Conservation (phyloP, 305 asterid genomes). For the Solanum hybrid region DNA sequence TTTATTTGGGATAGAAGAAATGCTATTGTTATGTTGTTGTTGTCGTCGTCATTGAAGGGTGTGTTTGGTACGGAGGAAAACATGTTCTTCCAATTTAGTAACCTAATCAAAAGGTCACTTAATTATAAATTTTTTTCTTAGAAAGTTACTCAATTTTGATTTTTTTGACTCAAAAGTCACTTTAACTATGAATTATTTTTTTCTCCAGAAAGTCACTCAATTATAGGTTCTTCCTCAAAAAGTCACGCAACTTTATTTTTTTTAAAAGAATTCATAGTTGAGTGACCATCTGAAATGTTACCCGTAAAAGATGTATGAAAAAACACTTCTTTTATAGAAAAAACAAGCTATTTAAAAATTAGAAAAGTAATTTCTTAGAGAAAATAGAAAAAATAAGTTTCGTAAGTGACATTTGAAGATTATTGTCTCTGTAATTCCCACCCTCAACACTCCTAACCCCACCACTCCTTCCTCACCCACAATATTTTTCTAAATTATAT, state of each 20-base stretch:
- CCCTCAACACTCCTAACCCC: neutral
- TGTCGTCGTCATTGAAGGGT: neutral
- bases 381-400: too few relatives aligned
- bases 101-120: neutral
- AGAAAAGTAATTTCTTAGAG: too few relatives aligned
- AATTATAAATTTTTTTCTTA: too few relatives aligned
- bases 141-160: too few relatives aligned
- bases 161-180: neutral
- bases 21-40: too few relatives aligned
- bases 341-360: neutral
- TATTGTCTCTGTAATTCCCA: neutral
- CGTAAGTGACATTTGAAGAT: neutral
- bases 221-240: too few relatives aligned
- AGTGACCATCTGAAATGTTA: too few relatives aligned
- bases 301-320: neutral
- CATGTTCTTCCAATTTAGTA: neutral
- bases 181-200: too few relatives aligned
- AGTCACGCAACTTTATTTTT: rapidly evolving
- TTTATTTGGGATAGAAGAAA: too few relatives aligned
- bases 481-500: too few relatives aligned
- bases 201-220: too few relatives aligned
- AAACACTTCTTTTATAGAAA: too few relatives aligned
- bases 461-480: neutral
- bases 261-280: rapidly evolving
- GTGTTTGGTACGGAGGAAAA: neutral